Percentiles rank a stretch among this genome's conserved stretches.
These are phyloP conservation scores for Claviceps cyperi DNA, from an alignment of 2,329 filamentous ascomycete genomes.

Conservation along the genomic window DNA sequence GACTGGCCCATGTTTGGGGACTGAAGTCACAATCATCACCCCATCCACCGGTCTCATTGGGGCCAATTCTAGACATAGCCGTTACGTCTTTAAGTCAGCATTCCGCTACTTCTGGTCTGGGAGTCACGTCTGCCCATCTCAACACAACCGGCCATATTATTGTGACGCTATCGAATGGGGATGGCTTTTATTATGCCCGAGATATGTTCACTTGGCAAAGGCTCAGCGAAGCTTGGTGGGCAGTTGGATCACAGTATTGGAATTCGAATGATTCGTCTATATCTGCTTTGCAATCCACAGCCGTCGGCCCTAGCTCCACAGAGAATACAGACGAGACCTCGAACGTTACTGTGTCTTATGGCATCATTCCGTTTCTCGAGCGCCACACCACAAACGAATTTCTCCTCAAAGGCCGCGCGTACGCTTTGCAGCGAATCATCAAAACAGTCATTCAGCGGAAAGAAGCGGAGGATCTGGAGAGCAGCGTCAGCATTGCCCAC, in stretches of 20 bases:
- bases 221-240: conserved; percentile 96
- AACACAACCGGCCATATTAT: conserved; percentile 79
- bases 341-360: conserved; percentile 56
- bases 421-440: conserved; percentile 80
- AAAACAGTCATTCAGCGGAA: conserved; percentile 79
- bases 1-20: conserved; percentile 89
- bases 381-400: conserved; percentile 90
- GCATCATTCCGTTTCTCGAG: conserved; percentile 85
- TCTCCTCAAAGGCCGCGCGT: conserved; percentile 78
- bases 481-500: conserved; percentile 82
- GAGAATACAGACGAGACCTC: conserved; percentile 31
- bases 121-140: conserved; percentile 78
- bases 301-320: conserved; percentile 42
- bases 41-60: conserved; percentile 80
- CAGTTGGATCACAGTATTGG: conserved; percentile 96
- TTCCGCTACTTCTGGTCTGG: conserved; percentile 59
- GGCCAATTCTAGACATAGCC: conserved; percentile 77
- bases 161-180: conserved; percentile 85
- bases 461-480: conserved; percentile 85
- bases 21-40: conserved; percentile 68
- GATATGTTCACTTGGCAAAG: conserved; percentile 86
- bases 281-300: conserved; percentile 60
- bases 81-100: conserved; percentile 65
- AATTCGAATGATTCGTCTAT: conserved; percentile 90
- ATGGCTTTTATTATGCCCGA: conserved; percentile 81